phyloP scores from a whole-genome alignment of 2,329 filamentous ascomycete species.

The Xylaria sp. region DNA sequence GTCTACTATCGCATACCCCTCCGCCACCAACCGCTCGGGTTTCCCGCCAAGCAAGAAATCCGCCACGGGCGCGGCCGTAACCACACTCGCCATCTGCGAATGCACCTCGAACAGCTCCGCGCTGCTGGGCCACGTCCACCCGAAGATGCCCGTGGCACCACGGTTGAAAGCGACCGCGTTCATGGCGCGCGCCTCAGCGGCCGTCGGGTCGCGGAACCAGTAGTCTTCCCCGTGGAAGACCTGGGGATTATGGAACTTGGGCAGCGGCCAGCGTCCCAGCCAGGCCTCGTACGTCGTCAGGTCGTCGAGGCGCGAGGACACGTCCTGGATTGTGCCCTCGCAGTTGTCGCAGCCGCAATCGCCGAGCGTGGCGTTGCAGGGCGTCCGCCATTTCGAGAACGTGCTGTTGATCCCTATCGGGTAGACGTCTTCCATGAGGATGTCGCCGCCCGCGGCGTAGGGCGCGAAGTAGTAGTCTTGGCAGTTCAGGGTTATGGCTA shows the following conservation, averaged over 20 bases:
- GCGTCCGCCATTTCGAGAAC: constrained; percentile 66
- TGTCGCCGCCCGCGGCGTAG: constrained; percentile 66
- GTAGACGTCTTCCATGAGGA: constrained; percentile 70
- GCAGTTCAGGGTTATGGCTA: constrained; percentile 70
- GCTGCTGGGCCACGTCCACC: constrained; percentile 60
- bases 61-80: constrained; percentile 53
- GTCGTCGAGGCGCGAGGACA: constrained; percentile 56
- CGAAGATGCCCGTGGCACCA: constrained; percentile 57
- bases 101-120: constrained; percentile 53
- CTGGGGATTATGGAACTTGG: constrained; percentile 59
- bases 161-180: constrained; percentile 58
- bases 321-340: constrained; percentile 63
- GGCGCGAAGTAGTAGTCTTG: constrained; percentile 68
- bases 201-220: constrained; percentile 59
- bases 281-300: constrained; percentile 54
- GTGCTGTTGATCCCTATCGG: constrained; percentile 68
- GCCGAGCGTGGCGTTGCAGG: constrained; percentile 68
- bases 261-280: constrained; percentile 56
- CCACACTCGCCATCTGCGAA: constrained; percentile 54
- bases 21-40: constrained; percentile 33
- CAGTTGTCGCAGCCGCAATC: constrained; percentile 74
- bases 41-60: constrained; percentile 55
- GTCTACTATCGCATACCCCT: constrained; percentile 48
- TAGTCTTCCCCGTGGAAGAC: constrained; percentile 61
- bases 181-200: constrained; percentile 59